Base-by-base conservation (phyloP, 805 yeast genomes). In the Tetrapisispora fleetii region DNA sequence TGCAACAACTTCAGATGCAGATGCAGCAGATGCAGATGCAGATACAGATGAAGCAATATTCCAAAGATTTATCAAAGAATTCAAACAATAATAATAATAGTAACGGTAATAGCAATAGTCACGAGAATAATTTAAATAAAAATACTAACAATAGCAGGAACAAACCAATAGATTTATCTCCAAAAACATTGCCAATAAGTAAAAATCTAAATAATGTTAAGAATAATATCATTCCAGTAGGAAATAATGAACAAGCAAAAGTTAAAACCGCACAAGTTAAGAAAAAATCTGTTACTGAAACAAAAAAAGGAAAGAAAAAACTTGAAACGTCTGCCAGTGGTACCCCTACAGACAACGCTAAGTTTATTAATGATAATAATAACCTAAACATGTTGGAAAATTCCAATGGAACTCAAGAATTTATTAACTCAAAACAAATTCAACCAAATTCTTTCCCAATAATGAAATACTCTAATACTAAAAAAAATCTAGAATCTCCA, bases 51-150 rank as follows among this genome's bases (percentile, higher is more conserved):
- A 32, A 36, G 37, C 49, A 46, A 36, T 41, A 36, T 6, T 43
- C 30, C 5, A 38, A 33, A 40, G 41, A 37, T 18, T 17, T 17
- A 35, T 17, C 10, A 14, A 40, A 33, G 7, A 43, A 17, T 21
- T 17, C 8, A 3, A n/a, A n/a, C 42, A 44, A 9, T 40, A 47
- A 17, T 41, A 44, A 28, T 47, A 18, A 21, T 45, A 40, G 19
- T 32, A 30, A 11, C 45, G 44, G 17, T 30, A 19, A 36, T 37
- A 49, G 28, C 43, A 32, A 32, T 32, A 32, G 10, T 32, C 5
- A 11, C 10, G 10, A 11, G 54, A 46, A 43, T 53, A 50, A 33
- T 48, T 46, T 35, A 45, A 45, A 22, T 53, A 49, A 37, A 48
- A 52, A 22, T 50, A 52, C 24, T 52, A 40, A 14, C 47, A 40